Conservation (phyloP, 805 yeast genomes). For the Barnettozyma californica region DNA sequence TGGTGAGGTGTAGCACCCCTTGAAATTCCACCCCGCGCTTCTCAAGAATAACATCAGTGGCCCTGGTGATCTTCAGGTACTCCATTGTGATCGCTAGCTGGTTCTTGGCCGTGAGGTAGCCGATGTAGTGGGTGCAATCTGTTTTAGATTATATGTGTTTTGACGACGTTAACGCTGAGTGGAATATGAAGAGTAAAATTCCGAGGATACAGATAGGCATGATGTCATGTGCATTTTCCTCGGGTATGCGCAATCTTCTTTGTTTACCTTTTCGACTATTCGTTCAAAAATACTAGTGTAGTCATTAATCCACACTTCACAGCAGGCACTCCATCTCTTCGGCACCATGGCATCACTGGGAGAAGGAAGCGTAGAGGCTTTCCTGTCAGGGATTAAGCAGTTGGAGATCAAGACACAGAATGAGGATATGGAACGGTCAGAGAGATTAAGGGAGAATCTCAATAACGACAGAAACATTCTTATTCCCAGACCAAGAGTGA, state of each 20-base stretch:
- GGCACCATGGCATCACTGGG: not conserved
- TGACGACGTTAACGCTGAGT: too few species aligned
- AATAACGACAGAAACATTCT: slow-evolving; percentile 1
- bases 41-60: slow-evolving; percentile 47
- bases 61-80: slow-evolving; percentile 28
- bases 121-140: not conserved
- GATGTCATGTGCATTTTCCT: not conserved
- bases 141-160: not conserved
- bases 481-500: slow-evolving; percentile 7
- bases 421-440: slow-evolving; percentile 12
- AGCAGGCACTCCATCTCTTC: too few species aligned
- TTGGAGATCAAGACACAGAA: slow-evolving; percentile 7
- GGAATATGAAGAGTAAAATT: too few species aligned
- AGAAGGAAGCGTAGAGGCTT: slow-evolving; percentile 7
- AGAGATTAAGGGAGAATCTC: slow-evolving; percentile 1
- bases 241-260: not conserved
- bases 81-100: slow-evolving; percentile 13
- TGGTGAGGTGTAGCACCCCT: slow-evolving; percentile 65
- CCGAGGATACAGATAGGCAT: not conserved
- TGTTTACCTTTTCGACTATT: not conserved
- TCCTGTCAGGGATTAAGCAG: slow-evolving; percentile 6
- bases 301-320: not conserved
- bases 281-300: not conserved
- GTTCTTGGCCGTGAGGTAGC: not conserved
- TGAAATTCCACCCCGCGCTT: slow-evolving; percentile 49